Conservation (phyloP, 352 stramenopile genomes). For the Globisporangium megalacanthum region DNA sequence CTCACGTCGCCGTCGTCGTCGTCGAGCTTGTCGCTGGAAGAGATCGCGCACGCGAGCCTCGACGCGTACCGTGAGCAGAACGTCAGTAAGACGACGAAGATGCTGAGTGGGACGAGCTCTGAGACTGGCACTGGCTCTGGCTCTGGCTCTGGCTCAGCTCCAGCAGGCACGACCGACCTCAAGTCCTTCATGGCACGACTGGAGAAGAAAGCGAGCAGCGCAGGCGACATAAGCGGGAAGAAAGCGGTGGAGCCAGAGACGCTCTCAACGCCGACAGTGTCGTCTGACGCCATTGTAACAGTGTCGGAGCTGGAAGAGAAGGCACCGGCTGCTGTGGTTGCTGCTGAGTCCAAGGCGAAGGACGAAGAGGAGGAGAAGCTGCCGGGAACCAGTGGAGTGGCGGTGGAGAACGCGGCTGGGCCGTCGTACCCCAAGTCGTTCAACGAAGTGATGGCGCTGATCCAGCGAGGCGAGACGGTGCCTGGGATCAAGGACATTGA, state of each 20-base stretch:
- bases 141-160: constrained; percentile 2
- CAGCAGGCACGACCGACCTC: constrained; percentile 19
- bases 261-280: too few relatives aligned
- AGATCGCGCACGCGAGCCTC: constrained; percentile 39
- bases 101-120: too few relatives aligned
- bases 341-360: constrained; percentile 1
- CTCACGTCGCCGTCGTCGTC: constrained; percentile 27
- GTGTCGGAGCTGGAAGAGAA: not conserved
- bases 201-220: constrained; percentile 35
- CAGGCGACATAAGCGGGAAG: constrained; percentile 21
- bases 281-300: too few relatives aligned
- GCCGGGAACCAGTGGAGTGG: not conserved
- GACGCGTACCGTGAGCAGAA: constrained; percentile 26
- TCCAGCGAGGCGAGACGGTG: constrained; percentile 68
- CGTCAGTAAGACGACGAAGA: constrained; percentile 1
- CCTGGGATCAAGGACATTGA: constrained; percentile 71
- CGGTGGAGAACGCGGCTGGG: constrained; percentile 2
- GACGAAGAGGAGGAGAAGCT: constrained; percentile 25
- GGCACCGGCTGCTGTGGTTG: not conserved
- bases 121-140: too few relatives aligned
- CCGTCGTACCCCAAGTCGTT: constrained; percentile 68
- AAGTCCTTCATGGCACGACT: constrained; percentile 51
- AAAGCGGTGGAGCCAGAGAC: constrained; percentile 7
- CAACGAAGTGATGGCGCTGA: constrained; percentile 65
- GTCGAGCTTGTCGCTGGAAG: constrained; percentile 46